Evolutionary conservation across 148 eudicot genomes (phyloP), one percentile per base, ranked within the genome.

Genomic region (Nyssa sinensis): DNA sequence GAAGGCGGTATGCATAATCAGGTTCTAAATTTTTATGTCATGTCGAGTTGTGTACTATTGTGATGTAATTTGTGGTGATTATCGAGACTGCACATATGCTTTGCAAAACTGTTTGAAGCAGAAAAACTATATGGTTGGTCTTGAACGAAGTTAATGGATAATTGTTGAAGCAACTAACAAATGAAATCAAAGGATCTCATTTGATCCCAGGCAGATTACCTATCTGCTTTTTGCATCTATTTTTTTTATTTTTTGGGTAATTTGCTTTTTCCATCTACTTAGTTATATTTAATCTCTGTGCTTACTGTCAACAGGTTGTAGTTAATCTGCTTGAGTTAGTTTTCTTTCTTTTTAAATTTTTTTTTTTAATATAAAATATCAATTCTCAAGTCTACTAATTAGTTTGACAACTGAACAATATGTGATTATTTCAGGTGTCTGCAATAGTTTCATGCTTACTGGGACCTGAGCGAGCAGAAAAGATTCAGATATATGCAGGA

Each of bases 371-470:
- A 44, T 1, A 44, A 44, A 11, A 11, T 44, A 12, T 55, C 25
- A 19, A 55, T 55, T 1, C 17, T n/a, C 58, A 53, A 1, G 17
- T 53, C 58, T 53, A 53, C 21, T 53, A 21, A 53, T 24, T 35
- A 11, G 12, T 24, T 19, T 32, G 65, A 64, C 30, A 64, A 74
- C 44, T 9, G 51, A 33, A 53, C 30, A 27, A 61, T 30, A 31
- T 61, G 29, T 58, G 67, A 13, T 60, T 66, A 62, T 81, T 82
- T 75, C 88, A 95, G 99, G 99, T 95, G 12, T 95, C 99, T 53
- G 97, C 99, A 8, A 93, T 95, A 85, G 99, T 95, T 79, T 93
- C 99, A 57, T 89, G 66, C 85, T 86, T 95, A 77, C 80, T 95
- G 81, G 99, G 99, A 59, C 93, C 97, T 59, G 88, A 89, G 44